Conservation (phyloP, 2,329 filamentous ascomycete species). For the Stagonosporopsis tanaceti region DNA sequence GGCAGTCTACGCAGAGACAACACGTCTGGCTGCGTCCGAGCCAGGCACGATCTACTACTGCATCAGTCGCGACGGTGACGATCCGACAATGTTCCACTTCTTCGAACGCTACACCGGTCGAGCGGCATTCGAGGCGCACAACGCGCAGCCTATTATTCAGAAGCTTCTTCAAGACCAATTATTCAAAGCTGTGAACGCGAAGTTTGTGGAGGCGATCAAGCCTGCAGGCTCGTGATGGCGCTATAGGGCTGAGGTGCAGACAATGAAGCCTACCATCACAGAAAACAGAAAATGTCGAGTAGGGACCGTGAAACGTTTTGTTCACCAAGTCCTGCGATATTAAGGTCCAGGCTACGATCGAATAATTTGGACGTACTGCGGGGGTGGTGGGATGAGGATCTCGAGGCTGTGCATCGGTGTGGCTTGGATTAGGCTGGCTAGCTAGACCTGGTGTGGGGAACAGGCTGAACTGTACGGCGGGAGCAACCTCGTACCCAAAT, state of each 20-base stretch:
- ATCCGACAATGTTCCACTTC: conserved; percentile 11
- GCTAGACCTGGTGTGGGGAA: background rate
- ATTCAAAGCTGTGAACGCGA: conserved; percentile 13
- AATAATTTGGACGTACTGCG: background rate
- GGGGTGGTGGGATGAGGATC: background rate
- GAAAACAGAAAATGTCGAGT: background rate
- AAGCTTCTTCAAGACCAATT: conserved; percentile 8
- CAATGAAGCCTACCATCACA: too few relatives aligned
- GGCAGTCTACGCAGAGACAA: conserved; percentile 15
- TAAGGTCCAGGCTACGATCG: background rate
- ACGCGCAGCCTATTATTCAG: conserved; percentile 9
- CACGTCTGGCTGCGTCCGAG: conserved; percentile 12
- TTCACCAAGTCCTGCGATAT: too few relatives aligned
- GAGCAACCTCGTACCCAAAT: background rate
- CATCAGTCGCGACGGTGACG: conserved; percentile 14
- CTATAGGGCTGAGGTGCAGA: background rate
- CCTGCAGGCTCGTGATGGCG: conserved; percentile 3
- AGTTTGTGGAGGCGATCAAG: conserved; percentile 16
- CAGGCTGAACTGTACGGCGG: background rate
- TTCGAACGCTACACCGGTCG: conserved; percentile 17
- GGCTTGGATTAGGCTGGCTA: background rate
- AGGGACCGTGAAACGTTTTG: background rate
- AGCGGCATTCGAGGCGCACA: conserved; percentile 11
- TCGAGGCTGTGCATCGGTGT: background rate
- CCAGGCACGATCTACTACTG: conserved; percentile 15